These are phyloP conservation scores for Trapa incisa DNA, from an alignment of 345 rosid genomes.

Conservation along the genomic window DNA sequence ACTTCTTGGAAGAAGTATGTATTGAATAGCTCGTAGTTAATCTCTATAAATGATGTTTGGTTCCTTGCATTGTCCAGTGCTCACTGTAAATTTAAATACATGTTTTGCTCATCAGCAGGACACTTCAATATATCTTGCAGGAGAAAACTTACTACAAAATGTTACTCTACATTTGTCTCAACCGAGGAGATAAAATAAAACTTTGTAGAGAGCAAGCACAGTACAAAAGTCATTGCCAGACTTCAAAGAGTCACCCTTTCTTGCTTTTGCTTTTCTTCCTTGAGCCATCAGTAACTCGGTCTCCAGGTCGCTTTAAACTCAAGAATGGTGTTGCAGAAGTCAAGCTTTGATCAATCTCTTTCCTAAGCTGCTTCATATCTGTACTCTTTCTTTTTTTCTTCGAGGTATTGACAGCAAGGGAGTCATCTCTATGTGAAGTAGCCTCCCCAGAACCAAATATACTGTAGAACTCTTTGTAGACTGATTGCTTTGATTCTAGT, in stretches of 20 bases:
- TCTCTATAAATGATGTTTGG: not conserved
- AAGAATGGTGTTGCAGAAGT: constrained; percentile 13
- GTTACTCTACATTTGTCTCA: not conserved
- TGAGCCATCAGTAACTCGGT: constrained; percentile 24
- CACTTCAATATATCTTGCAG: not conserved
- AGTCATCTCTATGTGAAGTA: constrained; percentile 27
- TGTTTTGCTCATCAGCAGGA: not conserved
- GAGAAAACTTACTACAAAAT: not conserved
- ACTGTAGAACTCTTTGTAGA: constrained; percentile 50
- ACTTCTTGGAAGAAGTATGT: not conserved
- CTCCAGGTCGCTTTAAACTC: constrained; percentile 22
- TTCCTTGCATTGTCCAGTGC: not conserved
- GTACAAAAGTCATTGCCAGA: constrained; percentile 24
- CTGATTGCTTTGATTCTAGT: constrained; percentile 66
- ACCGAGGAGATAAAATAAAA: not conserved
- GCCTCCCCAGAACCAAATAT: constrained; percentile 54
- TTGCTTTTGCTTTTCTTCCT: constrained; percentile 26
- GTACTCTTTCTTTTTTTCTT: constrained; percentile 25
- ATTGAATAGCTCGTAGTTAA: not conserved
- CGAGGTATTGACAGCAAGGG: constrained; percentile 31
- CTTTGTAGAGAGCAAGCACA: not conserved
- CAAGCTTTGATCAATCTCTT: constrained; percentile 35
- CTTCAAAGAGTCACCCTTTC: constrained; percentile 16
- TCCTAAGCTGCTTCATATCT: constrained; percentile 35
- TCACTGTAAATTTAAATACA: not conserved